Base-by-base conservation (phyloP, 306 rosid species). In the Alnus glutinosa region DNA sequence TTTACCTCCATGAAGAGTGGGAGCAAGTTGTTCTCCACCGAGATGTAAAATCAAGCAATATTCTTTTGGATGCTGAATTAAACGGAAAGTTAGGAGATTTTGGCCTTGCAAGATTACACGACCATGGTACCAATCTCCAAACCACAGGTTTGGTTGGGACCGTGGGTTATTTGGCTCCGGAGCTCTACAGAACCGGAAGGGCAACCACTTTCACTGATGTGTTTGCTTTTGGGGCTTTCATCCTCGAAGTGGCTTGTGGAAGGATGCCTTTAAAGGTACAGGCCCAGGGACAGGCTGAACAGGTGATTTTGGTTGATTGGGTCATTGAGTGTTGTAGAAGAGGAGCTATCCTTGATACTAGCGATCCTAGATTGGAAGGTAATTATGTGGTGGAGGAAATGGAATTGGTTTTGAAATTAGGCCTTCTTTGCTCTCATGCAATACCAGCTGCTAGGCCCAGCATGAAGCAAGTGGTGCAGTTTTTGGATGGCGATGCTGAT, bases 241-340 rank as follows among this genome's bases (percentile, higher is more conserved):
- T 73, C 63, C 76, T 73, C 0, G 76, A 52, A 5, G 63, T 73
- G 1, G 76, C 76, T 51, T 52, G 76, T 18, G 76, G 63, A 52
- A 73, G 76, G 51, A 73, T 9, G 62, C 63, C 76, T 1, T 15
- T 16, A 32, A 28, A 62, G n/a, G 14, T 10, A 59, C 28, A 23
- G 3, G 8, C 44, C 44, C 5, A 7, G 37, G 37, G 18, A 13
- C 14, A 2, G 66, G 7, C 66, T 59, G 66, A 23, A 59, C 2
- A 10, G 4, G 32, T 23, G 8, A 28, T 23, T 59, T 59, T 59
- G 66, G 37, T 23, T 59, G 66, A 59, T 59, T 59, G 66, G 66
- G 66, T 59, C 7, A 1, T 2, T 0, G 64, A 59, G 66, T 59
- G 66, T 7, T 59, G 37, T 32, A 59, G 66, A 23, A 23, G 9